These are phyloP conservation scores for Xylariales sp. DNA, from an alignment of 2,329 filamentous ascomycete species.

Conservation along the genomic window DNA sequence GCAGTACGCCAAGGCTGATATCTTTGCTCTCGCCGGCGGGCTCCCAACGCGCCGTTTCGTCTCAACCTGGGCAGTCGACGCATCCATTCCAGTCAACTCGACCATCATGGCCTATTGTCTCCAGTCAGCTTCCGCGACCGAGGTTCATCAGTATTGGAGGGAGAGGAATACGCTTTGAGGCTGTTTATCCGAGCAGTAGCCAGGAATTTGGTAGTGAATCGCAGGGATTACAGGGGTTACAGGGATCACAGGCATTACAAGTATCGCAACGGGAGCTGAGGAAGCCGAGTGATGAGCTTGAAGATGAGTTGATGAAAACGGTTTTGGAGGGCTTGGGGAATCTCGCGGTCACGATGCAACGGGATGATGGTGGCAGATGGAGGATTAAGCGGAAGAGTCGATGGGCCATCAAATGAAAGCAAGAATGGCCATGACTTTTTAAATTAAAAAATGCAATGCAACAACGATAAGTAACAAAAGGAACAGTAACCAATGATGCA, in stretches of 20 bases:
- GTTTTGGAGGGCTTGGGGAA: conserved; percentile 4
- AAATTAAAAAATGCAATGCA: too few species aligned
- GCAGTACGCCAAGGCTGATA: conserved; percentile 25
- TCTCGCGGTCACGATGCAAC: conserved; percentile 6
- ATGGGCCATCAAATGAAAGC: conserved; percentile 6
- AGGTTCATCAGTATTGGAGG: too few species aligned
- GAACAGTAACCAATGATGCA: too few species aligned
- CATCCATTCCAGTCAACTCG: conserved; percentile 7
- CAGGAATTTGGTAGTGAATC: too few species aligned
- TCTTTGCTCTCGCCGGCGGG: conserved; percentile 35
- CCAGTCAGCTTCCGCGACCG: too few species aligned
- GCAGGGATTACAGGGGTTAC: too few species aligned
- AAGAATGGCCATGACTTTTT: not conserved
- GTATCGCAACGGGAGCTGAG: too few species aligned
- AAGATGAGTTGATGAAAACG: conserved; percentile 7
- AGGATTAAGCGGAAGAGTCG: conserved; percentile 4
- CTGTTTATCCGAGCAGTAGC: too few species aligned
- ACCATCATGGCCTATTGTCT: too few species aligned
- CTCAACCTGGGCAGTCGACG: conserved; percentile 7
- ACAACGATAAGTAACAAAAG: too few species aligned
- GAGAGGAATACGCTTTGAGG: too few species aligned
- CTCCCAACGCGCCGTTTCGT: conserved; percentile 16
- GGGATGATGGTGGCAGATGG: conserved; percentile 6
- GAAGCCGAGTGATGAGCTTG: not conserved
- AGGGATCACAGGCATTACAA: too few species aligned